Evolutionary conservation across 2,329 filamentous ascomycete genomes (phyloP).

Genomic region (Epichloe brachyelytri): DNA sequence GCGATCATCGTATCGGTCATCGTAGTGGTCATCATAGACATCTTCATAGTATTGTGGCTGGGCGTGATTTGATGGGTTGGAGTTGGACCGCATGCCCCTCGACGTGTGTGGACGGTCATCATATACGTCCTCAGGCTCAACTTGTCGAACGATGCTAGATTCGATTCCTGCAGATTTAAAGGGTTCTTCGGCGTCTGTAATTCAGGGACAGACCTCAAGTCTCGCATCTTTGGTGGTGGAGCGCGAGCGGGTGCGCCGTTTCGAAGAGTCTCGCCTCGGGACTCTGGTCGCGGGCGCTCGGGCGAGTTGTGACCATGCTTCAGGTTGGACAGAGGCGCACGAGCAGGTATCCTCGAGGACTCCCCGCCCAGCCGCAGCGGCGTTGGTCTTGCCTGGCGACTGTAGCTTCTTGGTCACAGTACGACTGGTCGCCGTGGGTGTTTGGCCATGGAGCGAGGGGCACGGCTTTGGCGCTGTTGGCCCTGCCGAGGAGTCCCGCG

Average conservation of each 20-base stretch:
- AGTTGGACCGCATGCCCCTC: conserved; percentile 25
- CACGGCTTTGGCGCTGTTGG: conserved; percentile 18
- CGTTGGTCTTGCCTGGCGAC: conserved; percentile 11
- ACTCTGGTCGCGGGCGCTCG: conserved; percentile 46
- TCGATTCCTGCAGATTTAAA: conserved; percentile 35
- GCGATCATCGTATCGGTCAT: conserved; percentile 17
- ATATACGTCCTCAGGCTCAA: conserved; percentile 75
- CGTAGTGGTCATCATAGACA: conserved; percentile 17
- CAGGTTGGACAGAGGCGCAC: conserved; percentile 56
- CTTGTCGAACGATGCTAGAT: conserved; percentile 44
- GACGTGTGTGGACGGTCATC: conserved; percentile 42
- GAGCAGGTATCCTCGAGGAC: conserved; percentile 49
- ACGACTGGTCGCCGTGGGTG: conserved; percentile 32
- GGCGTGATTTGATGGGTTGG: conserved; percentile 23
- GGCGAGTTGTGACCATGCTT: conserved; percentile 68
- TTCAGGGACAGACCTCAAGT: conserved; percentile 44
- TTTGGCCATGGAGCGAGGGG: conserved; percentile 35
- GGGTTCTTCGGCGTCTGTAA: conserved; percentile 35
- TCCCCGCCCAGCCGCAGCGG: conserved; percentile 22
- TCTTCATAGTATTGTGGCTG: conserved; percentile 25
- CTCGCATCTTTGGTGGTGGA: conserved; percentile 87
- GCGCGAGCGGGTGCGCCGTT: conserved; percentile 47
- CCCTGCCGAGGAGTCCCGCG: conserved; percentile 12
- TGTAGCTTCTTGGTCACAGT: conserved; percentile 17
- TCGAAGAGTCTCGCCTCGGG: conserved; percentile 33